phyloP scores from a whole-genome alignment of 805 yeast species.

The Metschnikowia drakensbergensis region DNA sequence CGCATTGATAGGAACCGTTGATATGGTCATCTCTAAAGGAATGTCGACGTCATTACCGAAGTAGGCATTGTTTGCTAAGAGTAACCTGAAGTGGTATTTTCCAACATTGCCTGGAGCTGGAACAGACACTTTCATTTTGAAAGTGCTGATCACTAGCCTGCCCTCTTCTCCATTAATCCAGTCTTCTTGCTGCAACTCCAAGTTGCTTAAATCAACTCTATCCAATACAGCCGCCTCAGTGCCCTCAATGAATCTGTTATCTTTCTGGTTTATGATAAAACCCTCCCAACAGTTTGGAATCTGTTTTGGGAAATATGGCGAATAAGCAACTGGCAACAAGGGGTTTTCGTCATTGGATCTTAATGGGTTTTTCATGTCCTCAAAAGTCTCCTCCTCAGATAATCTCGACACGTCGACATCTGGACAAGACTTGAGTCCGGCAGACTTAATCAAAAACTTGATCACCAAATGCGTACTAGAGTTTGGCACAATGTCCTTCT shows the following conservation, averaged over 20 bases:
- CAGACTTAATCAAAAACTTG: conserved; percentile 72
- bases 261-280: conserved; percentile 67
- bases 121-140: conserved; percentile 66
- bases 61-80: conserved; percentile 69
- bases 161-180: conserved; percentile 42
- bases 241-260: conserved; percentile 69
- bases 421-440: conserved; percentile 59
- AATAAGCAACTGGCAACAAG: conserved; percentile 55
- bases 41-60: conserved; percentile 78
- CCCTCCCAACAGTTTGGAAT: conserved; percentile 61
- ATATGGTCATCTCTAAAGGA: conserved; percentile 68
- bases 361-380: conserved; percentile 68
- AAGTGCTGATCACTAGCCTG: conserved; percentile 55
- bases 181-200: conserved; percentile 49
- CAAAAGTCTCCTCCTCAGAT: conserved; percentile 59
- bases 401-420: conserved; percentile 39
- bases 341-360: conserved; percentile 66
- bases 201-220: conserved; percentile 52
- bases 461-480: conserved; percentile 72
- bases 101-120: conserved; percentile 79
- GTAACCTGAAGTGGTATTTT: conserved; percentile 61
- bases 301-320: conserved; percentile 71
- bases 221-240: conserved; percentile 50
- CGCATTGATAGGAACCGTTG: conserved; percentile 37
- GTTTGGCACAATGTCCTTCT: conserved; percentile 55